Percentiles rank a stretch among this genome's conserved stretches.
Conservation (phyloP, 208 protist species). For the Trypanosoma boissoni region DNA sequence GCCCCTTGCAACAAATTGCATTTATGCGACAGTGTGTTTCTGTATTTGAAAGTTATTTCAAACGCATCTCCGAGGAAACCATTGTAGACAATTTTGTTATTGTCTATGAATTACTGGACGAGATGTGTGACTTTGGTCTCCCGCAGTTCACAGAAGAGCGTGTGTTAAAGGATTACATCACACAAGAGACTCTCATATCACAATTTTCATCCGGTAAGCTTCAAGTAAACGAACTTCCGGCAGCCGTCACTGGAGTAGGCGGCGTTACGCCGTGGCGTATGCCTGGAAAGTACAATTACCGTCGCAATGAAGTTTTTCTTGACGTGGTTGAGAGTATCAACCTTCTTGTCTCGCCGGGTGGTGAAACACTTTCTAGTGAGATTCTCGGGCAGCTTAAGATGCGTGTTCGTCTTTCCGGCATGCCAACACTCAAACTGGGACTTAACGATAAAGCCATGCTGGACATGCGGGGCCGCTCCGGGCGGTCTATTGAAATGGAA, state of each 20-base stretch:
- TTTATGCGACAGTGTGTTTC: conserved; percentile 93
- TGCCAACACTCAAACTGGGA: conserved; percentile 97
- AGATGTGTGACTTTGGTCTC: conserved; percentile 99
- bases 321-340: conserved; percentile 98
- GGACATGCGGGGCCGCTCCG: conserved; percentile 38
- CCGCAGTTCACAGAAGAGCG: conserved; percentile 96
- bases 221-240: conserved; percentile 47
- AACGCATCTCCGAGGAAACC: conserved; percentile 93
- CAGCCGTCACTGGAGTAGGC: conserved; percentile 91
- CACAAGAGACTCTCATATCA: conserved; percentile 77
- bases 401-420: conserved; percentile 96
- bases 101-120: conserved; percentile 99
- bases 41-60: conserved; percentile 95
- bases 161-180: conserved; percentile 96
- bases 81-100: conserved; percentile 98
- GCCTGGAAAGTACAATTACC: conserved; percentile 95
- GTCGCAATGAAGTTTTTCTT: conserved; percentile 98
- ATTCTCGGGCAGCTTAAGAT: conserved; percentile 95
- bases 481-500: conserved; percentile 86
- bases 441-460: conserved; percentile 97
- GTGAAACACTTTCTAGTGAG: conserved; percentile 94
- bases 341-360: conserved; percentile 92
- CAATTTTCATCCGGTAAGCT: conserved; percentile 34
- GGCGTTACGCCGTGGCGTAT: conserved; percentile 94
- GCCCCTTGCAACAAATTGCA: conserved; percentile 91